Evolutionary conservation across 768 basidiomycete species (phyloP).

Genomic region (Fomitopsis serialis): DNA sequence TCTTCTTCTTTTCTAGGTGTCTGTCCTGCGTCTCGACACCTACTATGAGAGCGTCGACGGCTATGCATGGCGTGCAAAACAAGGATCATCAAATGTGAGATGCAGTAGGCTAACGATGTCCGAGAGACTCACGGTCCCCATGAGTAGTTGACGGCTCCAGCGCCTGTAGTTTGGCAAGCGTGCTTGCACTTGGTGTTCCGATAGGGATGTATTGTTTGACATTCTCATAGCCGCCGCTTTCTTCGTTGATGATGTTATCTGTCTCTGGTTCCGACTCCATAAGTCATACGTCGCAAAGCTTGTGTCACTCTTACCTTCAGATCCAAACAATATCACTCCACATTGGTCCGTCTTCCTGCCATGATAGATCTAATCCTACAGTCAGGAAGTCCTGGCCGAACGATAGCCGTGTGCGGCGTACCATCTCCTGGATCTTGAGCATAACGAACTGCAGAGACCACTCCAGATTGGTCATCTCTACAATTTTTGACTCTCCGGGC

Average conservation of each 20-base stretch:
- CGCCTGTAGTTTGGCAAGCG: constrained; percentile 59
- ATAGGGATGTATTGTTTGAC: constrained; percentile 69
- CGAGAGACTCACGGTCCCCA: constrained; percentile 58
- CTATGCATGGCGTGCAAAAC: constrained; percentile 39
- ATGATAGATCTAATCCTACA: constrained; percentile 67
- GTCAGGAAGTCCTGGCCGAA: too few relatives aligned
- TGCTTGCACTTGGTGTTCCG: constrained; percentile 56
- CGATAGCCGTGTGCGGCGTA: constrained; percentile 23
- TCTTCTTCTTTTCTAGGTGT: constrained; percentile 64
- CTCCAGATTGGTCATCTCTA: constrained; percentile 73
- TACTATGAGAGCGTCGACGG: constrained; percentile 85
- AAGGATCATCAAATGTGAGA: too few relatives aligned
- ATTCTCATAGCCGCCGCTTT: constrained; percentile 67
- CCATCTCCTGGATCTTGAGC: constrained; percentile 90
- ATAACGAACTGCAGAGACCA: constrained; percentile 84
- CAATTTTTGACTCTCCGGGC: constrained; percentile 42
- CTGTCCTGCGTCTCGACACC: constrained; percentile 72
- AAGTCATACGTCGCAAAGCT: not conserved
- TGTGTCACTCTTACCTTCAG: constrained; percentile 50
- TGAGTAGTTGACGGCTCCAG: constrained; percentile 48
- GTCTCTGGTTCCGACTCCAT: constrained; percentile 40
- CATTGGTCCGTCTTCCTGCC: constrained; percentile 92
- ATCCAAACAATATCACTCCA: constrained; percentile 86
- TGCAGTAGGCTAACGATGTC: not conserved
- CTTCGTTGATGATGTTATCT: constrained; percentile 55